phyloP scores from a whole-genome alignment of 2,329 filamentous ascomycete species.

The Botryotinia convoluta region DNA sequence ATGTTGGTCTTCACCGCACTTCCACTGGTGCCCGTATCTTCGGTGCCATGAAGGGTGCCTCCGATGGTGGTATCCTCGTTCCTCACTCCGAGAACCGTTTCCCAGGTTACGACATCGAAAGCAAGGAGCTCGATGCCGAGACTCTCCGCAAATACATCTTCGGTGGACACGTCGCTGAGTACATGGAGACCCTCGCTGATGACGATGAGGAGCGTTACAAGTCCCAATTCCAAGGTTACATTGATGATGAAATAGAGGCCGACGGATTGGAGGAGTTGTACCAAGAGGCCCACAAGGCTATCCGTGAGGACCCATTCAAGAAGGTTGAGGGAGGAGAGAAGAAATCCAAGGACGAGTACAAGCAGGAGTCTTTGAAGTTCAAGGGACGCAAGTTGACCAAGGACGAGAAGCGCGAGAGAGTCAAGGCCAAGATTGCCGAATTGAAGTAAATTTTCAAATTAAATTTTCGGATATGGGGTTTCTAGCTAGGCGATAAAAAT shows the following conservation, averaged over 20 bases:
- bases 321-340: conserved; percentile 74
- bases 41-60: conserved; percentile 99
- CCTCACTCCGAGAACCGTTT: conserved; percentile 99
- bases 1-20: conserved; percentile 95
- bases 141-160: conserved; percentile 99
- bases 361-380: conserved; percentile 93
- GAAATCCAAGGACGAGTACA: conserved; percentile 98
- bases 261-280: conserved; percentile 97
- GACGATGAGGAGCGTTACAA: conserved; percentile 99
- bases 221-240: conserved; percentile 96
- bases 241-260: conserved; percentile 94
- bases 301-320: conserved; percentile 98
- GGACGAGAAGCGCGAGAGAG: conserved; percentile 76
- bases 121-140: conserved; percentile 96
- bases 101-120: conserved; percentile 96
- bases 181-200: conserved; percentile 99
- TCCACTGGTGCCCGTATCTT: conserved; percentile 99
- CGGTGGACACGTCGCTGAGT: conserved; percentile 97
- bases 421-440: conserved; percentile 89
- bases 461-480: conserved; percentile 24
- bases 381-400: conserved; percentile 72
- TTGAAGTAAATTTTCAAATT: conserved; percentile 49
- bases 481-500: conserved; percentile 17
- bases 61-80: conserved; percentile 93
- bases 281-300: conserved; percentile 89